phyloP scores from a whole-genome alignment of 305 asterid genomes.

The Plantago coronopus region DNA sequence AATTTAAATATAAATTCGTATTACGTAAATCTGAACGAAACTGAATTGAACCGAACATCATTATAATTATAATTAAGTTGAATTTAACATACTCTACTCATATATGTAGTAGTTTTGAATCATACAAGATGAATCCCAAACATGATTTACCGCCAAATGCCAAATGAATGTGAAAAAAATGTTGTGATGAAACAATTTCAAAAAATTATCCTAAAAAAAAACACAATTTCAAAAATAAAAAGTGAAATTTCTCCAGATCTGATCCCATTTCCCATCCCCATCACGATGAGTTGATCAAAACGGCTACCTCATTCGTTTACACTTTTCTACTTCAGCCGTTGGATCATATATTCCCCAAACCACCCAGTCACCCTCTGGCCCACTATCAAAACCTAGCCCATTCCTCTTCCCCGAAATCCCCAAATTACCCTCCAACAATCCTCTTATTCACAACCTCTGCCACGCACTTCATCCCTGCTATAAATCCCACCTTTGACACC shows the following conservation, averaged over 20 bases:
- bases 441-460: slow-evolving; percentile 20
- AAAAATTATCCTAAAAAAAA: not conserved
- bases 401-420: slow-evolving; percentile 16
- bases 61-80: too few relatives aligned
- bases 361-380: slow-evolving; percentile 20
- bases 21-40: too few relatives aligned
- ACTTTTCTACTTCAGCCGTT: slow-evolving; percentile 28
- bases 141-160: too few relatives aligned
- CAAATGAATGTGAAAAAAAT: too few relatives aligned
- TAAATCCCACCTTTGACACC: slow-evolving; percentile 51
- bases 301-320: slow-evolving; percentile 23
- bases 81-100: too few relatives aligned
- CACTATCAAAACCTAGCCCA: slow-evolving; percentile 25
- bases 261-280: slow-evolving; percentile 9
- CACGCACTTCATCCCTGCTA: slow-evolving; percentile 27
- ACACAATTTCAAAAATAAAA: not conserved
- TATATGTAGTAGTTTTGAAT: too few relatives aligned
- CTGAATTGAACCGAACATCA: too few relatives aligned
- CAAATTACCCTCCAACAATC: slow-evolving; percentile 15
- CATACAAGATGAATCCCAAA: too few relatives aligned
- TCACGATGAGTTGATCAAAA: slow-evolving; percentile 21
- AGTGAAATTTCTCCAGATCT: not conserved
- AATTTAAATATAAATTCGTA: too few relatives aligned
- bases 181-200: too few relatives aligned
- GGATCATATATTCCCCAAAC: slow-evolving; percentile 29